Evolutionary conservation across 2,329 filamentous ascomycete genomes (phyloP), one percentile per base, ranked within the genome.

Genomic region (Diaporthe eres): DNA sequence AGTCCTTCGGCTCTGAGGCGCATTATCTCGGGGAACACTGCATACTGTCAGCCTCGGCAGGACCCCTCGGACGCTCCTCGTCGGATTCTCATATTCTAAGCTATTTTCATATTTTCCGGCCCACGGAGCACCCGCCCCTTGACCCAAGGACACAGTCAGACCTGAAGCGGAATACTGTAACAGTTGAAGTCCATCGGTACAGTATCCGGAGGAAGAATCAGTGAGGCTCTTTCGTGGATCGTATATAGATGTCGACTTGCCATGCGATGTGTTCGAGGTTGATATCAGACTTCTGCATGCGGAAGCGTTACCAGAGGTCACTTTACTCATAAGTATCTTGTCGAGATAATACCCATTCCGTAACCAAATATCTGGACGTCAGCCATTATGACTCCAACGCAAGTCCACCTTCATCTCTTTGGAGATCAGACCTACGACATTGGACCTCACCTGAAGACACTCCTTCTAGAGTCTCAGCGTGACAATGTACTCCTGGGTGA

Each of bases 381-480:
- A 31, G 5, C 28, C 44, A 63, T 13, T 2, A 72, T 72, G 71
- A 25, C 19, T 39, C n/a, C 42, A 39, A 63, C 51, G 3, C 42
- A 51, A 37, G 71, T 74, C 47, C 75, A 67, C 51, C 51, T 78
- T 39, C 75, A 71, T 72, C 76, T 80, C 47, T 79, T 80, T 57
- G 78, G 78, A 34, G 79, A 79, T 57, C 79, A 79, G 76, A 79
- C 78, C 10, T 77, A 72, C 70, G 75, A 79, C 55, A 65, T 76
- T 9, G 58, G 77, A n/a, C 72, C 77, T 22, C 57, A 75, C 42
- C 39, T 78, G 8, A 79, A 77, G 34, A 65, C 75, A 15, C 58
- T 80, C 15, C 25, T 77, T 22, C 22, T 72, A n/a, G 71, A 39
- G 17, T 73, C 71, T 19, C 60, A 44, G 28, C 34, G 71, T 25